A percentile compares a stretch with the other conserved stretches of the same genome.
These are phyloP conservation scores for Dalechampia spathulata DNA, from an alignment of 441 rosid genomes.

Conservation along the genomic window DNA sequence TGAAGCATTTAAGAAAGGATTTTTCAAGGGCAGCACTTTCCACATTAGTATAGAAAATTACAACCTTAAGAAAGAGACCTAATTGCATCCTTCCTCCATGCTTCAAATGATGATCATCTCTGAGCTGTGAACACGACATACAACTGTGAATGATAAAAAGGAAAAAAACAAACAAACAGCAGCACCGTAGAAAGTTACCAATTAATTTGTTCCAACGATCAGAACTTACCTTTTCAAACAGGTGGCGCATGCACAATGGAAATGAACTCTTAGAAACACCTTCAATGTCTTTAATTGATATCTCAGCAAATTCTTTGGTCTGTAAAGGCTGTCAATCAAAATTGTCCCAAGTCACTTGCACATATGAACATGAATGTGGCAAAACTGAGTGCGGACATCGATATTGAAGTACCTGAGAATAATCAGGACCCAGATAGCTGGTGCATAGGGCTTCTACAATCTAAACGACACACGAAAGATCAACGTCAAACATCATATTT, in stretches of 20 bases:
- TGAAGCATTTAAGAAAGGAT: not conserved
- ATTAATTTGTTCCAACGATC: constrained; percentile 1
- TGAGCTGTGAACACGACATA: constrained; percentile 40
- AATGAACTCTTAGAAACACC: constrained; percentile 69
- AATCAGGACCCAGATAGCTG: constrained; percentile 92
- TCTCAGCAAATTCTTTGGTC: constrained; percentile 66
- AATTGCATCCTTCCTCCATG: constrained; percentile 98
- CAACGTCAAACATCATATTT: not conserved
- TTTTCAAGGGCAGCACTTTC: not conserved
- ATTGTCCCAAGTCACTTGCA: constrained; percentile 11
- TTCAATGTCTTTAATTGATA: constrained; percentile 79
- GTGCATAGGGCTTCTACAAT: constrained; percentile 71
- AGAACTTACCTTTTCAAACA: constrained; percentile 59
- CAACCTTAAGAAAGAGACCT: constrained; percentile 91
- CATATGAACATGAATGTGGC: not conserved
- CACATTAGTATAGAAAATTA: constrained; percentile 10
- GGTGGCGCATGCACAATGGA: constrained; percentile 82
- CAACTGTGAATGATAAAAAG: not conserved
- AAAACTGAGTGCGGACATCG: constrained; percentile 9
- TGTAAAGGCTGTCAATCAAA: constrained; percentile 28
- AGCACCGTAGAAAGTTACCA: constrained; percentile 2
- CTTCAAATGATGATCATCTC: constrained; percentile 94
- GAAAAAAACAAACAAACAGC: not conserved
- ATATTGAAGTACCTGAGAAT: constrained; percentile 55
- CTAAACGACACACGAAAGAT: constrained; percentile 27